phyloP scores from a whole-genome alignment of 1,139 yeast genomes.

The Neolecta irregularis region DNA sequence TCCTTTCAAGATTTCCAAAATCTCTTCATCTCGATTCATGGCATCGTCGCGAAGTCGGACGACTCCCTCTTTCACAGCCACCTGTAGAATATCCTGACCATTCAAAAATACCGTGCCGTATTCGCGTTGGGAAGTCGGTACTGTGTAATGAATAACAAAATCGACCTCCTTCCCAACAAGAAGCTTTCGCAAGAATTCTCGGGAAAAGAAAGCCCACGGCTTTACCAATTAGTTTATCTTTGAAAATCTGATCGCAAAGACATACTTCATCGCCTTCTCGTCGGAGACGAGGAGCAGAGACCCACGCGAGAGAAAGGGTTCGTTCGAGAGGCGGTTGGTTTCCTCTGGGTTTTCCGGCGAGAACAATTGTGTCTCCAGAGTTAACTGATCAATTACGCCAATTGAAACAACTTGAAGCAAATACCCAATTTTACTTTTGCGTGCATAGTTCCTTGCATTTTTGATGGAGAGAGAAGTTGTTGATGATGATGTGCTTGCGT shows the following conservation, averaged over 20 bases:
- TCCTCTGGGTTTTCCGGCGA: slow-evolving; percentile 33
- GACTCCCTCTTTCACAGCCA: slow-evolving; percentile 42
- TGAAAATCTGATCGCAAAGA: not conserved
- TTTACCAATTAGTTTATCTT: slow-evolving; percentile 20
- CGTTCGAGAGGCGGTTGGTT: slow-evolving; percentile 38
- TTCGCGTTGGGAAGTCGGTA: slow-evolving; percentile 40
- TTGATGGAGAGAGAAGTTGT: too few relatives aligned
- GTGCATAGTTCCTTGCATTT: too few relatives aligned
- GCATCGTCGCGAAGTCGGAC: slow-evolving; percentile 50
- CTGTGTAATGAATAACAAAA: slow-evolving; percentile 41
- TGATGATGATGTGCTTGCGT: too few relatives aligned
- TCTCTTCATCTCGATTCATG: slow-evolving; percentile 27
- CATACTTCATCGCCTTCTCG: slow-evolving; percentile 18
- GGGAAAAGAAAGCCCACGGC: slow-evolving; percentile 37
- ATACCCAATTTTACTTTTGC: too few relatives aligned
- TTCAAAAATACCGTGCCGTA: slow-evolving; percentile 59
- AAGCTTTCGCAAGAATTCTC: slow-evolving; percentile 48
- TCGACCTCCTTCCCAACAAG: slow-evolving; percentile 54
- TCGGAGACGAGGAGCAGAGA: slow-evolving; percentile 36
- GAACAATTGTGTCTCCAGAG: slow-evolving; percentile 56
- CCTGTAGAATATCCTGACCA: slow-evolving; percentile 41
- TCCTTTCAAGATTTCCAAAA: slow-evolving; percentile 24
- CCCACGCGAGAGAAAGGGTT: slow-evolving; percentile 45
- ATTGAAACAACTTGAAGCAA: not conserved
- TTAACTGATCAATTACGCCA: not conserved